Percentiles rank a stretch among this genome's conserved stretches.
Evolutionary conservation across 768 basidiomycete species (phyloP).

Genomic region (Leccinum boreale): DNA sequence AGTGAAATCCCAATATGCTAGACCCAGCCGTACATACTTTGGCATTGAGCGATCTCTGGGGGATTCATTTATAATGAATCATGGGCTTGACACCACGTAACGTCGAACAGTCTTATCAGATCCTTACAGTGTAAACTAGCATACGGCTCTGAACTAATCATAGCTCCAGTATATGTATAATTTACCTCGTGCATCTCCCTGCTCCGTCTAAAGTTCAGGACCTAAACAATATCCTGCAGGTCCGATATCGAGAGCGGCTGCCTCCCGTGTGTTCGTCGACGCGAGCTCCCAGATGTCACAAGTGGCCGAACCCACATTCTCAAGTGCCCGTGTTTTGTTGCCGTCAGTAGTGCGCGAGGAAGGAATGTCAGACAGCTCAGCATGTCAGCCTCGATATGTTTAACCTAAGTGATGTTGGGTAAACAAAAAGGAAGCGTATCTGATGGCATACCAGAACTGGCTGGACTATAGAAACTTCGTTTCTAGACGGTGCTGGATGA

Average conservation of each 20-base stretch:
- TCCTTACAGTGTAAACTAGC: not conserved
- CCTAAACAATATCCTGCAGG: constrained; percentile 25
- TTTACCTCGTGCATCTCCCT: constrained; percentile 3
- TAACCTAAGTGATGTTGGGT: constrained; percentile 48
- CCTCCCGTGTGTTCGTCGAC: constrained; percentile 28
- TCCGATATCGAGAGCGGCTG: constrained; percentile 32
- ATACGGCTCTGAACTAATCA: not conserved
- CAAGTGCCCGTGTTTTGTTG: constrained; percentile 72
- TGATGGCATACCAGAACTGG: constrained; percentile 70
- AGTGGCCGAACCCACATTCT: constrained; percentile 85
- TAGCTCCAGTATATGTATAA: constrained; percentile 12
- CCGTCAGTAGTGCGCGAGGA: constrained; percentile 74
- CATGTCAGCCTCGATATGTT: constrained; percentile 78
- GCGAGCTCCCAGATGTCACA: constrained; percentile 31
- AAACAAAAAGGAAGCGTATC: not conserved
- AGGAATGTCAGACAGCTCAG: constrained; percentile 73
- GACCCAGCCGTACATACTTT: not conserved
- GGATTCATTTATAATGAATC: not conserved
- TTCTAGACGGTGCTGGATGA: constrained; percentile 87
- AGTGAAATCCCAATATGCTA: not conserved
- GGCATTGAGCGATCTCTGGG: not conserved
- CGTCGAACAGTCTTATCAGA: not conserved
- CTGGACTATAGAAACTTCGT: constrained; percentile 86
- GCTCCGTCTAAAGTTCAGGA: not conserved
- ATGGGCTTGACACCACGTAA: not conserved